Conservation (phyloP, 2,329 filamentous ascomycete genomes). For the Colletotrichum sp. region DNA sequence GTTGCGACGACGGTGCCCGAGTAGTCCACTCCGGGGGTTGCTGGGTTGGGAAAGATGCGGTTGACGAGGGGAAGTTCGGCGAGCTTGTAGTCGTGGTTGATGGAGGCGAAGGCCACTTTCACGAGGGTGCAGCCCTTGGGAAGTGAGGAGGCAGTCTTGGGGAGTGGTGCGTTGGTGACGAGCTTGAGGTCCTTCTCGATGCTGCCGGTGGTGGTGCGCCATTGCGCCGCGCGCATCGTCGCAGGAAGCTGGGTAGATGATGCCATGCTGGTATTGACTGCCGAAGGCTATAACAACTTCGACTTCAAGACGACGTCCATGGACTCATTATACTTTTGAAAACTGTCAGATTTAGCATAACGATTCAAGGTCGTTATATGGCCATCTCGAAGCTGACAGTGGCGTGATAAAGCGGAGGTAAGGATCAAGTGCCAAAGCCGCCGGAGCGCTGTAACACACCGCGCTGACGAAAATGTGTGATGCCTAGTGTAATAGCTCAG, state of each 20-base stretch:
- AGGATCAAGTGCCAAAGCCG: not conserved
- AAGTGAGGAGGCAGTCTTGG: conserved; percentile 19
- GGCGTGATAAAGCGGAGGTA: not conserved
- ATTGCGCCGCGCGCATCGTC: not conserved
- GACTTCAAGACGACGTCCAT: not conserved
- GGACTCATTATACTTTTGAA: not conserved
- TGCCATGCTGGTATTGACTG: not conserved
- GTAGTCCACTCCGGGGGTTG: conserved; percentile 54
- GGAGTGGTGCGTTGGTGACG: conserved; percentile 20
- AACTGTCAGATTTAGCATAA: not conserved
- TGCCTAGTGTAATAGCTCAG: not conserved
- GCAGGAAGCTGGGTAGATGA: not conserved
- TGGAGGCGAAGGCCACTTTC: conserved; percentile 42
- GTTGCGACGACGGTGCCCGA: conserved; percentile 49
- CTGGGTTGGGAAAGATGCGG: conserved; percentile 39
- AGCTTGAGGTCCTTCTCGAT: conserved; percentile 38
- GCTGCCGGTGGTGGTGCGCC: conserved; percentile 22
- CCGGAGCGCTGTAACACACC: not conserved
- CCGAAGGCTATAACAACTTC: not conserved
- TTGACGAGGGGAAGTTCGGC: conserved; percentile 37
- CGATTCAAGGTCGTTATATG: not conserved
- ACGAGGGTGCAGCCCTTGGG: conserved; percentile 42
- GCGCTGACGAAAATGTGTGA: not conserved
- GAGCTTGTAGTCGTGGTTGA: conserved; percentile 58
- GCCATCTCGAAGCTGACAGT: not conserved